Percentiles rank a stretch among this genome's conserved stretches.
phyloP scores from a whole-genome alignment of 2,329 filamentous ascomycete species.

The Colletotrichum sp. region DNA sequence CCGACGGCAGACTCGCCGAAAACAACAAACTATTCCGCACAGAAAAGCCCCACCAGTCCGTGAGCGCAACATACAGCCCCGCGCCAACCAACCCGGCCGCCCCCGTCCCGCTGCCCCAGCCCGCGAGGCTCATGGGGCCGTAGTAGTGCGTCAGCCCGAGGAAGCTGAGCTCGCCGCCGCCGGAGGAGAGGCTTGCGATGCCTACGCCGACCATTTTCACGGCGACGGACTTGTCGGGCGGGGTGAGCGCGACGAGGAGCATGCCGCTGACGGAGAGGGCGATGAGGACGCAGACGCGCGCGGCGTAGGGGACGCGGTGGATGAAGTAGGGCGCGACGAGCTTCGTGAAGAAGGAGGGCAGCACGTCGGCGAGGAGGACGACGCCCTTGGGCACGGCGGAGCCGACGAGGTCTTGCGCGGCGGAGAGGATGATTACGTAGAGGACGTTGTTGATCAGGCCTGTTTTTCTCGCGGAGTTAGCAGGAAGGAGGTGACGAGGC shows the following conservation, averaged over 20 bases:
- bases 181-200: constrained; percentile 83
- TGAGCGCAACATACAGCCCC: constrained; percentile 85
- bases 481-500: neutral
- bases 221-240: constrained; percentile 66
- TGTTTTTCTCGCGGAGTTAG: constrained; percentile 35
- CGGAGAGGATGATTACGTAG: constrained; percentile 95
- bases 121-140: constrained; percentile 82
- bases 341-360: constrained; percentile 89
- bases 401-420: constrained; percentile 93
- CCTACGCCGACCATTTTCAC: constrained; percentile 84
- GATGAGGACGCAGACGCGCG: constrained; percentile 78
- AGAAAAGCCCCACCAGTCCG: constrained; percentile 77
- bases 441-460: constrained; percentile 96
- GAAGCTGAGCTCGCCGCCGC: constrained; percentile 89
- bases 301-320: constrained; percentile 79
- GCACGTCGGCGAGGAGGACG: constrained; percentile 90
- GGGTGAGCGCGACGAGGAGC: constrained; percentile 85
- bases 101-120: constrained; percentile 92
- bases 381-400: constrained; percentile 88
- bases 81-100: constrained; percentile 88
- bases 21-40: constrained; percentile 77
- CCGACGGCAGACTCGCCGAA: constrained; percentile 77
- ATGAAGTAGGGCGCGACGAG: constrained; percentile 93
- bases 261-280: constrained; percentile 81
- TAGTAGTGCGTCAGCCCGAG: constrained; percentile 93